Evolutionary conservation across 192 early-diverging fungal genomes (phyloP), one percentile per base, ranked within the genome.

Genomic region (Coemansia sp.): DNA sequence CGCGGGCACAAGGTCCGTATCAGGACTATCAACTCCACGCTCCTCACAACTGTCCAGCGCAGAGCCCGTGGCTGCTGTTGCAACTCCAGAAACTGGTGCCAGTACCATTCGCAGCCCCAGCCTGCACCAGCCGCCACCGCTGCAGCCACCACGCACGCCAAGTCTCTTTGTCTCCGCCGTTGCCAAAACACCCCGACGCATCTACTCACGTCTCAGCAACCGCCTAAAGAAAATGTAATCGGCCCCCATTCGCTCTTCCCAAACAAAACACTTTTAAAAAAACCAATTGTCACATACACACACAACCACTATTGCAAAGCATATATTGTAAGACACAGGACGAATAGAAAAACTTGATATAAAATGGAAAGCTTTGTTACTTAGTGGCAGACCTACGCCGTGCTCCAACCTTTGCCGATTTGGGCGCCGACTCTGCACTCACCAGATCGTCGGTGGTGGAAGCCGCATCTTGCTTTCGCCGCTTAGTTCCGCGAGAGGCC

Each of bases 391-490:
- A 75, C 59, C 67, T 63, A 40, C 73, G 73, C 10, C 73, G 67
- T 1, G 73, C 63, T 7, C 67, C 73, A 14, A 40, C 40, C 58
- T 65, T 67, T 52, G 64, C 67, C 1, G 68, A 60, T 52, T 78
- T 78, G 37, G 76, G 47, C 16, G 70, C 11, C 43, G 42, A 49
- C 23, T 50, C 52, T 16, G 62, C 58, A 5, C 26, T 30, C 11
- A 11, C 52, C 52, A 16, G 21, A 35, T 67, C 67, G 13, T 53
- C 64, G 57, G 64, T 44, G 9, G 67, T 28, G 3, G 68, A 23
- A 3, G 63, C 13, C 19, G 14, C 42, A 17, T 49, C 66, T 6
- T 52, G 62, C 68, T 69, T 81, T 81, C 78, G 73, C 78, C 78
- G 78, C 67, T 76, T 75, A 35, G 64, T 72, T n/a, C 46, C 64